Percentiles rank a stretch among this genome's conserved stretches.
phyloP scores from a whole-genome alignment of 163 green algal species.

The Scenedesmus sp. region DNA sequence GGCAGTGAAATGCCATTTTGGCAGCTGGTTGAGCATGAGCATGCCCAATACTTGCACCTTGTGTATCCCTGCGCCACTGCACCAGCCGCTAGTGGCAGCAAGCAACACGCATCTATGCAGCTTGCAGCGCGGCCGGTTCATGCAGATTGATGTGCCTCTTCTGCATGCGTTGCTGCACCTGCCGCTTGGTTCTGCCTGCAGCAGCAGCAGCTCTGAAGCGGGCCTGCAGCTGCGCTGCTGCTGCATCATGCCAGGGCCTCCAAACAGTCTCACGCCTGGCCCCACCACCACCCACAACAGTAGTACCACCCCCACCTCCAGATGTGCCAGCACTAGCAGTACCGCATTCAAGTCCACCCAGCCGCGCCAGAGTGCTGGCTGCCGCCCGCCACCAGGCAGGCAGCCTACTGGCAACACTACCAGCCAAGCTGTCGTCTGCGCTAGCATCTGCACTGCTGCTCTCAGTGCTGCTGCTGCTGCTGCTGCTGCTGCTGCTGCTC shows the following conservation, averaged over 20 bases:
- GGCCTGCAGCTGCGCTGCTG: conserved; percentile 15
- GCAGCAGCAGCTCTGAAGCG: not conserved
- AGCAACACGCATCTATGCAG: not conserved
- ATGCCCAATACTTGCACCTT: too few relatives aligned
- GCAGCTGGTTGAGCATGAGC: too few relatives aligned
- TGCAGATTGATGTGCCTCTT: not conserved
- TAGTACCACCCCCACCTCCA: not conserved
- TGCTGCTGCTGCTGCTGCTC: not conserved
- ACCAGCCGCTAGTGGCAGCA: too few relatives aligned
- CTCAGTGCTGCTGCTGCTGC: not conserved
- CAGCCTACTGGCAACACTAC: not conserved
- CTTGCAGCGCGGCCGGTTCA: not conserved
- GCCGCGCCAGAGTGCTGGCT: not conserved
- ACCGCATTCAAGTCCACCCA: not conserved
- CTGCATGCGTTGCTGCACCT: not conserved
- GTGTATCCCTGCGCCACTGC: too few relatives aligned
- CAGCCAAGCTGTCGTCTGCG: not conserved
- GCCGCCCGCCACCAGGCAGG: not conserved
- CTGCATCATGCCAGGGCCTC: conserved; percentile 20
- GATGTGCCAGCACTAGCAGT: not conserved
- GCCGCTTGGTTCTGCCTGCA: not conserved
- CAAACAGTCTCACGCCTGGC: conserved; percentile 3
- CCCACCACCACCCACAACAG: not conserved
- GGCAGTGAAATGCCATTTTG: too few relatives aligned
- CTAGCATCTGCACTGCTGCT: not conserved